Evolutionary conservation across 306 rosid genomes (phyloP).

Genomic region (Rosa multiflora): DNA sequence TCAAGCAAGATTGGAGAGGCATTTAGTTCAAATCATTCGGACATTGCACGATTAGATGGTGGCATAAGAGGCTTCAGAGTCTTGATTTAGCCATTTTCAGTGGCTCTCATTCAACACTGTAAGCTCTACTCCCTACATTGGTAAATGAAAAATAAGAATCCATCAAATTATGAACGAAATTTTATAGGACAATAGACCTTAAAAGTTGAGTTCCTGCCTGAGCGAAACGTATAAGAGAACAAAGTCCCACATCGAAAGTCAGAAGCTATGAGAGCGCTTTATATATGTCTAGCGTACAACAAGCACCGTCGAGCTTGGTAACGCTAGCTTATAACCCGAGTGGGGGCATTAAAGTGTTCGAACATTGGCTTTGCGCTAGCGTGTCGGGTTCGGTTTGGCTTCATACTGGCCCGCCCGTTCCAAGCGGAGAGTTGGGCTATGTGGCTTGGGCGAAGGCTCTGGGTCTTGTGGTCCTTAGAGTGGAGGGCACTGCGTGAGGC

Average conservation of each 20-base stretch:
- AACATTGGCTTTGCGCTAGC: background rate
- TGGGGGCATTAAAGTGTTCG: background rate
- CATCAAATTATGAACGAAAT: background rate
- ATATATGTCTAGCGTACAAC: fast-evolving
- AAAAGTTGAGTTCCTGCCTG: background rate
- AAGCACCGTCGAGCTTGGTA: background rate
- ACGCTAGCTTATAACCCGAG: background rate
- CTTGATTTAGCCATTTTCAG: background rate
- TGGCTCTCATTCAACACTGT: background rate
- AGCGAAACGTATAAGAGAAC: background rate
- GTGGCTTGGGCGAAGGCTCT: background rate
- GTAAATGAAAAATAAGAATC: background rate
- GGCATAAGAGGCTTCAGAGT: background rate
- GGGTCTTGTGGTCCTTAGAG: background rate
- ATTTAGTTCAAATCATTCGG: background rate
- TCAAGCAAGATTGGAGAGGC: background rate
- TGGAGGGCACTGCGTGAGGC: background rate
- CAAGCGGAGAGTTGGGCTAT: background rate
- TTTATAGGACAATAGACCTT: background rate
- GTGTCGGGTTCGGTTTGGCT: background rate
- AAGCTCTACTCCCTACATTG: background rate
- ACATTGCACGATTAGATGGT: background rate
- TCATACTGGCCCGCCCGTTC: background rate
- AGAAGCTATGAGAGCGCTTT: background rate
- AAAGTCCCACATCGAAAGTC: background rate